phyloP scores from a whole-genome alignment of 148 eudicot species.

The Limonium bicolor region DNA sequence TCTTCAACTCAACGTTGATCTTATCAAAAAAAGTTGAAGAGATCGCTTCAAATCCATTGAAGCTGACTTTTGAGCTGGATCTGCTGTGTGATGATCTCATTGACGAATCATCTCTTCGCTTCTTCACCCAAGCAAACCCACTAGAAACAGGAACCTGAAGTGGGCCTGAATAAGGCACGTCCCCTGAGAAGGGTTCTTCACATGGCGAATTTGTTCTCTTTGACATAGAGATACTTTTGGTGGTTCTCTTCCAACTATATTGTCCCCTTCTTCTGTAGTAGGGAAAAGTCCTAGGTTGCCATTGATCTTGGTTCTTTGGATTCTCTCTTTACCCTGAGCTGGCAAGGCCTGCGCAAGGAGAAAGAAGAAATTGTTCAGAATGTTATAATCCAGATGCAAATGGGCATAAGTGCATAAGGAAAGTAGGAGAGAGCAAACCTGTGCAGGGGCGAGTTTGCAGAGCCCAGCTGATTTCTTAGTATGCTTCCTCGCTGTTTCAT shows the following conservation, averaged over 20 bases:
- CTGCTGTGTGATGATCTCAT: slow-evolving; percentile 64
- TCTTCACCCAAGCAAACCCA: slow-evolving; percentile 96
- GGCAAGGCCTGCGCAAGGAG: slow-evolving; percentile 36
- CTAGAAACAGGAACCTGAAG: slow-evolving; percentile 79
- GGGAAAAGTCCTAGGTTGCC: slow-evolving; percentile 24
- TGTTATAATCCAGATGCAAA: neutral
- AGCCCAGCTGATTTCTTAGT: slow-evolving; percentile 38
- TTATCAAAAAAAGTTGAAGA: slow-evolving; percentile 21
- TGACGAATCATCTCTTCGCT: slow-evolving; percentile 44
- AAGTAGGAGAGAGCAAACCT: slow-evolving; percentile 29
- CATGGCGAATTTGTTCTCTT: slow-evolving; percentile 38
- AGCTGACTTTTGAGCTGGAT: slow-evolving; percentile 71
- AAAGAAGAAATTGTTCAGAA: neutral
- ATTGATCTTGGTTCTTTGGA: slow-evolving; percentile 29
- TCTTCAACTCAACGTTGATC: slow-evolving; percentile 24
- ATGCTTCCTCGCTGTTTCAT: slow-evolving; percentile 39
- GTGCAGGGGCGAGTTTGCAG: slow-evolving; percentile 52
- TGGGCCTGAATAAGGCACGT: slow-evolving; percentile 65
- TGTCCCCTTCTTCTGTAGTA: slow-evolving; percentile 38
- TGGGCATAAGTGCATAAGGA: neutral
- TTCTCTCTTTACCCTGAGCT: slow-evolving; percentile 24
- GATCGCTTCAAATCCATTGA: slow-evolving; percentile 42
- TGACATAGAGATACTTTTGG: slow-evolving; percentile 29
- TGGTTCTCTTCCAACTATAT: slow-evolving; percentile 23
- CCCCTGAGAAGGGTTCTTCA: slow-evolving; percentile 66